Base-by-base conservation (phyloP, 2,329 filamentous ascomycete genomes). In the Fusarium papillatum region DNA sequence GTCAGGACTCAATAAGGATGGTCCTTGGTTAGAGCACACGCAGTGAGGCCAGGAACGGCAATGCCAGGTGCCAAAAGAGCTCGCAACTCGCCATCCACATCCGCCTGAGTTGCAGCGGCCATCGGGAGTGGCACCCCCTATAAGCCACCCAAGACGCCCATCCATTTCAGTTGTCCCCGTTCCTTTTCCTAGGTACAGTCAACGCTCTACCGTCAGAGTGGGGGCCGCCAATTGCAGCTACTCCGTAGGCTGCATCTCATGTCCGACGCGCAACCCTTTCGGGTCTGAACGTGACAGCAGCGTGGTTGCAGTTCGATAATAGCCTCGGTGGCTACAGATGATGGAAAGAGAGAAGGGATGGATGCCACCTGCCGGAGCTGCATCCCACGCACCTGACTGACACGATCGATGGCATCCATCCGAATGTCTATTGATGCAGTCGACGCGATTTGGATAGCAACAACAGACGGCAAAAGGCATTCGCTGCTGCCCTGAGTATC, bases 181-280 rank as follows among this genome's bases (percentile, higher is more conserved):
- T 41, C 55, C 65, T 41, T 31, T 34, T 22, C 26, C 8, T 38
- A 38, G 36, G 36, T 46, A n/a, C 38, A 29, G n/a, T 29, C 41
- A 46, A 57, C 46, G 63, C 48, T 65, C 63, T 55, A 66, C 53
- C 53, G 62, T 48, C 34, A 34, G 38, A 31, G 61, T 69, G 62
- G 67, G 67, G 67, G 61, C 39, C 62, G 66, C 57, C 64, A 63
- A 68, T 64, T 19, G 63, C 31, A 57, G 50, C 50, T 34, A 34
- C 50, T 57, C 50, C 50, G 50, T 57, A 53, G 34, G 57, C 34
- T 38, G 48, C 61, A 55, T 69, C 66, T 64, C 60, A 48, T 72
- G 60, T 73, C 71, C 69, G 70, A 48, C 69, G 68, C 67, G 71
- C 71, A 73, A 73, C 69, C 71, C 71, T 73, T 72, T 73, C 65